These are phyloP conservation scores for Ophiostoma pallidulum DNA, from an alignment of 2,329 filamentous ascomycete genomes.

Conservation along the genomic window DNA sequence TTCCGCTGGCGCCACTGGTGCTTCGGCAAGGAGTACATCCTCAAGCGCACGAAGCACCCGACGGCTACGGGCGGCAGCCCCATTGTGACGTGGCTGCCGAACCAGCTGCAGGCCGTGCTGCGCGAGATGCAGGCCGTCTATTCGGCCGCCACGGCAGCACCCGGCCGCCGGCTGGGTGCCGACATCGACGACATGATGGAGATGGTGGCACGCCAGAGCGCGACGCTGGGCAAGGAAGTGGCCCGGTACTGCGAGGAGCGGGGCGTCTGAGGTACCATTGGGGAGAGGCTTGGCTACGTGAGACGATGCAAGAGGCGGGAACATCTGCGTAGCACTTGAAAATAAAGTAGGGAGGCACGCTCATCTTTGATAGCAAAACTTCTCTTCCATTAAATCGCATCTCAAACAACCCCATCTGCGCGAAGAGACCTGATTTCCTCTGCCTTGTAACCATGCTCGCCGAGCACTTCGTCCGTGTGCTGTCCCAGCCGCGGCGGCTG, in stretches of 20 bases:
- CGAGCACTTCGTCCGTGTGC: no score
- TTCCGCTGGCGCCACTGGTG: slow-evolving; percentile 82
- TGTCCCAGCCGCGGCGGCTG: no score
- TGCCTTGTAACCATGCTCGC: no score
- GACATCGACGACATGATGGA: slow-evolving; percentile 56
- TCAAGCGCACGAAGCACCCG: slow-evolving; percentile 66
- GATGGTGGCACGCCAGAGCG: slow-evolving; percentile 50
- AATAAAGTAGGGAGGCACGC: no score
- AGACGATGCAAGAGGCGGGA: no score
- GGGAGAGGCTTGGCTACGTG: no score
- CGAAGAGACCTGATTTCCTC: no score
- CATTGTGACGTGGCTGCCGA: slow-evolving; percentile 77
- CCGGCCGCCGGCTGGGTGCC: slow-evolving; percentile 32
- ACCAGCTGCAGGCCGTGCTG: slow-evolving; percentile 68
- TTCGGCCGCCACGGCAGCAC: slow-evolving; percentile 27
- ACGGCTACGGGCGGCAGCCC: slow-evolving; percentile 73
- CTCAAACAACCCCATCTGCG: no score
- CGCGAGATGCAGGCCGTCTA: slow-evolving; percentile 57
- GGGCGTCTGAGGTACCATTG: no score
- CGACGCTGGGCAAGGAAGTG: slow-evolving; percentile 62
- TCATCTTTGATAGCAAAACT: no score
- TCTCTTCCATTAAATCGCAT: no score
- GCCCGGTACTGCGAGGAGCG: slow-evolving; percentile 63
- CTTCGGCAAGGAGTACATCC: slow-evolving; percentile 75
- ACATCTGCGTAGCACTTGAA: no score